Conservation (phyloP, 2,329 filamentous ascomycete species). For the Colletotrichum sp. region DNA sequence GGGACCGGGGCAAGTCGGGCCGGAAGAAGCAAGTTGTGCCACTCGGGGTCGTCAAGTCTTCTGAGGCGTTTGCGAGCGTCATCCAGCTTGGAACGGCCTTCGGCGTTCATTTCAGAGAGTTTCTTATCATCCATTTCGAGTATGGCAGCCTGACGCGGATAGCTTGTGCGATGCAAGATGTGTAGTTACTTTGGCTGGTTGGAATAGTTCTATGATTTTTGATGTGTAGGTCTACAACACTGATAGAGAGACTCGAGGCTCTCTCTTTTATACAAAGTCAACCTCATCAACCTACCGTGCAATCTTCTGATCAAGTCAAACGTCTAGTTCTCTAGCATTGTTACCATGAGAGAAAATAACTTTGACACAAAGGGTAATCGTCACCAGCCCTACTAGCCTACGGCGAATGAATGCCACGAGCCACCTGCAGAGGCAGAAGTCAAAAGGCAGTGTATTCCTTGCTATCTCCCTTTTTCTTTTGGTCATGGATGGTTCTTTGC, state of each 20-base stretch:
- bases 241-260: background rate
- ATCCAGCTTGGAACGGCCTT: background rate
- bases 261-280: background rate
- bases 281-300: background rate
- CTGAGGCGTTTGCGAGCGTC: background rate
- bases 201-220: background rate
- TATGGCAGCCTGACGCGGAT: background rate
- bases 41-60: background rate
- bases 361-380: background rate
- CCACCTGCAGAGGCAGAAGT: background rate
- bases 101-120: background rate
- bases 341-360: background rate
- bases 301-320: background rate
- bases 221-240: background rate
- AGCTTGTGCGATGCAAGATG: background rate
- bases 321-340: background rate
- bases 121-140: background rate
- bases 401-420: background rate
- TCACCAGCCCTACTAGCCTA: accelerated
- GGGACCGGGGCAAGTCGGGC: background rate
- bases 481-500: background rate
- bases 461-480: background rate
- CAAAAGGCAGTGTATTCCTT: background rate
- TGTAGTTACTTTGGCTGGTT: background rate
- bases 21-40: background rate